Base-by-base conservation (phyloP, 768 basidiomycete species). In the Brasilioporus rufonigricans region DNA sequence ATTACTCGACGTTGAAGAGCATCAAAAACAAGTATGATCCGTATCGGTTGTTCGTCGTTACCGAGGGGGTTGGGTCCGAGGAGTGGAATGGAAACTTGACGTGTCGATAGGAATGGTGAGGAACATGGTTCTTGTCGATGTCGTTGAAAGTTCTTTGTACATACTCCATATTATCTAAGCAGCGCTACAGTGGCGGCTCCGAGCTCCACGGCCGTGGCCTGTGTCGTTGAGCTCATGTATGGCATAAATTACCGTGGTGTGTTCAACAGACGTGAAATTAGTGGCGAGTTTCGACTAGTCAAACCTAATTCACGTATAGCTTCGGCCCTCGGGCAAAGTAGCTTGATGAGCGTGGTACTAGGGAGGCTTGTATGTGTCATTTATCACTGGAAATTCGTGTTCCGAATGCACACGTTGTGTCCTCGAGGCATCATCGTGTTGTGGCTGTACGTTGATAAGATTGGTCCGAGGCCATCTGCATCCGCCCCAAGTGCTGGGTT, bases 11-110 rank as follows among this genome's bases (percentile, higher is more conserved):
- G 24, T 61, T 81, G 29, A 73, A 71, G 57, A 57, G 52, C 1
- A 77, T 83, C 64, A 82, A 82, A 61, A 27, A 61, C 6, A 70
- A 63, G 55, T 78, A 80, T 48, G 81, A 84, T 61, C 75, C 79
- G 9, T 29, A 29, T 29, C 27, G 27, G 27, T 9, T 29, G 12
- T 83, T 82, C 60, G 63, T 81, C 6, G 77, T 81, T 18, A 53
- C 63, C 0, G 64, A 70, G 21, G 82, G 80, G 1, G 78, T 83
- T 1, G 80, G 78, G 0, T 78, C 78, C 4, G 79, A 82, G 19
- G 71, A 21, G 16, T 32, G n/a, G n/a, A 13, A 21, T 31, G 7
- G 24, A 45, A 3, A 31, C 3, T 19, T 31, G 44, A 45, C 29
- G 4, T 45, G 44, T 31, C 65, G 58, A 9, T 55, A 46, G 33